Conservation (phyloP, 805 yeast genomes). For the Hanseniaspora vineae region DNA sequence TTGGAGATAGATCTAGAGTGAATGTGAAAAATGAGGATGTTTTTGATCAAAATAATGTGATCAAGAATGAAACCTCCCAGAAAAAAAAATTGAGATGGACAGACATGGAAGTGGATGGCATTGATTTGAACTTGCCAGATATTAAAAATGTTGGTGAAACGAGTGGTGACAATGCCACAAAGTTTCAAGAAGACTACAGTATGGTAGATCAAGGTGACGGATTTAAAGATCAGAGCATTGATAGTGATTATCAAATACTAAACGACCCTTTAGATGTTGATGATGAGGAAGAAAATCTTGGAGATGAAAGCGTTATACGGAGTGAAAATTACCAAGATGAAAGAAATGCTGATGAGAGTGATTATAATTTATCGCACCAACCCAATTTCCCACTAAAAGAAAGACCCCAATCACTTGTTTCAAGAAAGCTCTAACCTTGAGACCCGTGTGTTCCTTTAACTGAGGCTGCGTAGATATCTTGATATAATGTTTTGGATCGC, state of each 20-base stretch:
- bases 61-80: background rate
- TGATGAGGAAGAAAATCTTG: background rate
- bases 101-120: background rate
- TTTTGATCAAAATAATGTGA: background rate
- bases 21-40: too few relatives aligned
- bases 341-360: too few relatives aligned
- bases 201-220: background rate
- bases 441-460: too few relatives aligned
- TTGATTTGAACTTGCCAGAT: background rate
- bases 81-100: background rate
- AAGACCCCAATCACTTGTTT: too few relatives aligned
- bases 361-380: too few relatives aligned
- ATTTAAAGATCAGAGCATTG: background rate
- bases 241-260: background rate
- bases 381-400: too few relatives aligned
- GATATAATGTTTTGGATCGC: too few relatives aligned
- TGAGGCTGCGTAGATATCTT: too few relatives aligned
- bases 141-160: too few relatives aligned
- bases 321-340: too few relatives aligned
- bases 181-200: background rate
- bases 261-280: background rate
- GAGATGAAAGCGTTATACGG: background rate
- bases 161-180: too few relatives aligned
- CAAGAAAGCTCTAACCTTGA: too few relatives aligned
- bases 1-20: conserved; percentile 3